These are phyloP conservation scores for Penicillium glabrum DNA, from an alignment of 2,329 filamentous ascomycete species.

Conservation along the genomic window DNA sequence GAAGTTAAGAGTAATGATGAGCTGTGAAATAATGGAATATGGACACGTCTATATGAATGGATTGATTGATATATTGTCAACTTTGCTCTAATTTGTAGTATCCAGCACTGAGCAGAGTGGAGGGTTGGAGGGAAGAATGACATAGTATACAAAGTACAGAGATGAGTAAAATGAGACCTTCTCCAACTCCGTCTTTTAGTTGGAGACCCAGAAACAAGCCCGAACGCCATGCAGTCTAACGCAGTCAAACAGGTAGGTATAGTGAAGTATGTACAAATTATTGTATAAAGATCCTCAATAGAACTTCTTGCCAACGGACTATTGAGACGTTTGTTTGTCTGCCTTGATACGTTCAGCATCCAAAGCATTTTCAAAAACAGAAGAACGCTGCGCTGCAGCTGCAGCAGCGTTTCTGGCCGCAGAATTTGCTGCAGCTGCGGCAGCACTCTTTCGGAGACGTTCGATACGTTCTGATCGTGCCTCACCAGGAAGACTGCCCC, in stretches of 20 bases:
- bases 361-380: constrained; percentile 6
- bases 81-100: neutral
- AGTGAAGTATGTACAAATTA: neutral
- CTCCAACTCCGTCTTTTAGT: neutral
- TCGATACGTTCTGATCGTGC: constrained; percentile 38
- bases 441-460: constrained; percentile 34
- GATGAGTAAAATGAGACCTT: neutral
- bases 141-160: constrained; percentile 10
- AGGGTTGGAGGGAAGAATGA: constrained; percentile 9
- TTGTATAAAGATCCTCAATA: neutral
- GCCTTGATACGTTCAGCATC: constrained; percentile 2
- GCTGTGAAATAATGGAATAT: constrained; percentile 27
- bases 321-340: constrained; percentile 1
- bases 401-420: constrained; percentile 9
- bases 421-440: constrained; percentile 18
- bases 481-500: constrained; percentile 41
- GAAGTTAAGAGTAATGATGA: constrained; percentile 45
- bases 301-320: neutral
- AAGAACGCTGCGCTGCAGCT: constrained; percentile 2
- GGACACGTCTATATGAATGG: neutral
- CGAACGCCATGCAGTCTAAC: constrained; percentile 9
- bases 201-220: neutral
- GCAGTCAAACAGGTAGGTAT: constrained; percentile 1
- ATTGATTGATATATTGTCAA: neutral
- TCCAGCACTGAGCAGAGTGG: constrained; percentile 1